These are phyloP conservation scores for Beauveria varroae DNA, from an alignment of 2,329 filamentous ascomycete species.

Conservation along the genomic window DNA sequence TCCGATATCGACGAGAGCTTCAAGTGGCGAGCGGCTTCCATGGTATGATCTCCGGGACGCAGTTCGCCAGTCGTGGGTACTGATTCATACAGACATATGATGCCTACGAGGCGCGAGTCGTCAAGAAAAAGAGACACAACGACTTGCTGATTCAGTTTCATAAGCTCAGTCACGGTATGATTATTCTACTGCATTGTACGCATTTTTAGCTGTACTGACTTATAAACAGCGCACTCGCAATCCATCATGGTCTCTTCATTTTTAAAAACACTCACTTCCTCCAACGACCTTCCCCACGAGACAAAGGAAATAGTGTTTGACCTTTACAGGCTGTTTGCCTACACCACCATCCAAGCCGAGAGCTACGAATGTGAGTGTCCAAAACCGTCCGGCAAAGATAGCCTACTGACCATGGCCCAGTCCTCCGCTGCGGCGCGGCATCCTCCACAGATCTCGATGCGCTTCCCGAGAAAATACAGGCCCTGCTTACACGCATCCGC, in stretches of 20 bases:
- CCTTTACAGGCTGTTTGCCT: conserved; percentile 6
- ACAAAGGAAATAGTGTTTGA: conserved; percentile 5
- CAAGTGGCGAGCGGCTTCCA: conserved; percentile 65
- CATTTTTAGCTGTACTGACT: not conserved
- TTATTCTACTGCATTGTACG: not conserved
- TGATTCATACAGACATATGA: not conserved
- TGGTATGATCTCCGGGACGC: conserved; percentile 22
- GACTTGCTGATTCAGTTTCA: conserved; percentile 5
- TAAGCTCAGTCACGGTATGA: conserved; percentile 5
- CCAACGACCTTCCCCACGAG: not conserved
- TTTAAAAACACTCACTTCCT: not conserved
- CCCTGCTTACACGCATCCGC: conserved; percentile 55
- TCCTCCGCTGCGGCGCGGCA: conserved; percentile 7
- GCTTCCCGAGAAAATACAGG: not conserved
- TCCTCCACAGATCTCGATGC: conserved; percentile 3
- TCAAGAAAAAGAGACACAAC: not conserved
- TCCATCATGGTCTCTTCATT: conserved; percentile 7
- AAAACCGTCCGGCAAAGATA: not conserved
- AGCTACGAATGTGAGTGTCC: conserved; percentile 1
- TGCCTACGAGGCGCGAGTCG: not conserved
- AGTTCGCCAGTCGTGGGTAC: not conserved
- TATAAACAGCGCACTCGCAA: not conserved
- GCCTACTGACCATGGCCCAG: not conserved
- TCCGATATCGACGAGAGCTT: conserved; percentile 66
- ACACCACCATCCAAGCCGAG: conserved; percentile 1